Evolutionary conservation across 2,329 filamentous ascomycete genomes (phyloP).

Genomic region (Botrytis sinoallii): DNA sequence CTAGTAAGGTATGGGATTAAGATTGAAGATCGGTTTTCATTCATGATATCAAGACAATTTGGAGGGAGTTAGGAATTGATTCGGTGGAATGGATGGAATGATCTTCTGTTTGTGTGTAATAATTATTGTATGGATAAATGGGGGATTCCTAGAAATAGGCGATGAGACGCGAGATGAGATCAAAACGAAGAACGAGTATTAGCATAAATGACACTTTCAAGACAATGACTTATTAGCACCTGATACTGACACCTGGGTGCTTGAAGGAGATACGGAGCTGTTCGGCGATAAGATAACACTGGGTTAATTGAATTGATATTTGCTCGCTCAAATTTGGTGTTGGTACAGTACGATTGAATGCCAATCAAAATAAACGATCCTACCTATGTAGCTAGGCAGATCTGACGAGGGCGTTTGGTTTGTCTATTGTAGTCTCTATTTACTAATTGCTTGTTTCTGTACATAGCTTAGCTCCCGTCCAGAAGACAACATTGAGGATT

Average conservation of each 20-base stretch:
- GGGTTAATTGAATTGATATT: neutral
- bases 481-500: neutral
- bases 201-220: too few species aligned
- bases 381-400: too few species aligned
- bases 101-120: neutral
- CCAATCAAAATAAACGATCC: neutral
- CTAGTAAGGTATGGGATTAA: neutral
- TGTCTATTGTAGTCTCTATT: neutral
- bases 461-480: neutral
- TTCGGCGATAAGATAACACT: neutral
- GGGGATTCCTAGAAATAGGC: neutral
- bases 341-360: neutral
- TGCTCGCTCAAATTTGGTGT: neutral
- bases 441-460: neutral
- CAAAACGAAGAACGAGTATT: neutral
- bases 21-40: neutral
- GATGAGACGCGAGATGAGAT: conserved; percentile 1
- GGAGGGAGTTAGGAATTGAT: conserved; percentile 6
- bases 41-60: conserved; percentile 16
- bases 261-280: neutral
- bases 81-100: neutral
- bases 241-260: neutral
- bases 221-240: too few species aligned
- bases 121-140: conserved; percentile 1
- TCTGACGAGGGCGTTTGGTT: too few species aligned